phyloP scores from a whole-genome alignment of 768 basidiomycete species.

The Amanita exitialis region DNA sequence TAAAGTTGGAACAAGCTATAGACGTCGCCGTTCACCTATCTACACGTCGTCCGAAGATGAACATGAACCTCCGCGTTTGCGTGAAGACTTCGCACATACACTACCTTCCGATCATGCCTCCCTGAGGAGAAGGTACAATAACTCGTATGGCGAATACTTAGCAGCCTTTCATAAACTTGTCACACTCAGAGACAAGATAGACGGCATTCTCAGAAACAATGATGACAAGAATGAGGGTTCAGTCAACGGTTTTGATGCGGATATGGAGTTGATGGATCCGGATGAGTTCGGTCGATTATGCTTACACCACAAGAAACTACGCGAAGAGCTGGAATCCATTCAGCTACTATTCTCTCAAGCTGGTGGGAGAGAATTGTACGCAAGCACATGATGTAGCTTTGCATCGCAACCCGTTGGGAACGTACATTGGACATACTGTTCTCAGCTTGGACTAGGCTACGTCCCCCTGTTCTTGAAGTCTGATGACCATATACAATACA shows the following conservation, averaged over 20 bases:
- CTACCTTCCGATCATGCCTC: constrained; percentile 38
- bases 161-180: constrained; percentile 33
- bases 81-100: constrained; percentile 18
- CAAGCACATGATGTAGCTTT: background rate
- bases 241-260: constrained; percentile 42
- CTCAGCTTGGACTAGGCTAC: no score
- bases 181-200: constrained; percentile 34
- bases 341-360: constrained; percentile 8
- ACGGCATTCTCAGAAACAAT: constrained; percentile 29
- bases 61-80: constrained; percentile 18
- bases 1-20: constrained; percentile 4
- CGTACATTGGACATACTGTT: background rate
- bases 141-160: constrained; percentile 43
- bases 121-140: constrained; percentile 43
- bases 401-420: no score
- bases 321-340: constrained; percentile 46
- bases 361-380: background rate
- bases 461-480: no score
- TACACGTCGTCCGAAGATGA: constrained; percentile 39
- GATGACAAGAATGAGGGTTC: constrained; percentile 23
- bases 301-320: constrained; percentile 32
- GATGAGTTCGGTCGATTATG: constrained; percentile 41
- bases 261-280: constrained; percentile 36
- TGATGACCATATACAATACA: no score
- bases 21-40: constrained; percentile 2